phyloP scores from a whole-genome alignment of 805 yeast species.

The Suhomyces xylopsoci region DNA sequence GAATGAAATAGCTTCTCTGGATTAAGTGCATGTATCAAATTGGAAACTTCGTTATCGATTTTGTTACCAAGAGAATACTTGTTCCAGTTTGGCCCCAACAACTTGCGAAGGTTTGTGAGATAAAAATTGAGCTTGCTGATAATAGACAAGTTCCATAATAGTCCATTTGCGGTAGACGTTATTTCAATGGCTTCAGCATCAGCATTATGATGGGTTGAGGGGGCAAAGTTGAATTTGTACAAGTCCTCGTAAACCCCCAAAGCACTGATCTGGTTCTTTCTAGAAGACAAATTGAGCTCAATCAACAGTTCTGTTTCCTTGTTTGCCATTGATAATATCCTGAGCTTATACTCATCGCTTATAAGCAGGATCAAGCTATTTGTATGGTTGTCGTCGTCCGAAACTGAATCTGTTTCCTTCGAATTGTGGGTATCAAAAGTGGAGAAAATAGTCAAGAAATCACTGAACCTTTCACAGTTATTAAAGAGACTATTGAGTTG shows the following conservation, averaged over 20 bases:
- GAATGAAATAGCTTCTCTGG: slow-evolving; percentile 36
- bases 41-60: slow-evolving; percentile 48
- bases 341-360: slow-evolving; percentile 35
- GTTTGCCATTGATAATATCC: slow-evolving; percentile 27
- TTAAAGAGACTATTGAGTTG: slow-evolving; percentile 25
- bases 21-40: slow-evolving; percentile 47
- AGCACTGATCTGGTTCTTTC: background rate
- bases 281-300: slow-evolving; percentile 6
- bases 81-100: slow-evolving; percentile 37
- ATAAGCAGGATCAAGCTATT: slow-evolving; percentile 22
- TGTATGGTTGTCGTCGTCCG: slow-evolving; percentile 8
- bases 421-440: slow-evolving; percentile 16
- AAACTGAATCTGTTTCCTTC: slow-evolving; percentile 1
- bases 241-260: background rate
- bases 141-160: slow-evolving; percentile 11
- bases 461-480: slow-evolving; percentile 24
- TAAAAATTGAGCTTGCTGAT: slow-evolving; percentile 24
- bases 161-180: slow-evolving; percentile 1
- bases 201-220: background rate
- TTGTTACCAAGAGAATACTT: slow-evolving; percentile 52
- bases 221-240: background rate
- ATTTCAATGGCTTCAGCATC: background rate
- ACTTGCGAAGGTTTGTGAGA: slow-evolving; percentile 15
- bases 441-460: slow-evolving; percentile 24
- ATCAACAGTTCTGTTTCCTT: slow-evolving; percentile 22